phyloP scores from a whole-genome alignment of 1,139 yeast species.

The Zygoascus meyerae region DNA sequence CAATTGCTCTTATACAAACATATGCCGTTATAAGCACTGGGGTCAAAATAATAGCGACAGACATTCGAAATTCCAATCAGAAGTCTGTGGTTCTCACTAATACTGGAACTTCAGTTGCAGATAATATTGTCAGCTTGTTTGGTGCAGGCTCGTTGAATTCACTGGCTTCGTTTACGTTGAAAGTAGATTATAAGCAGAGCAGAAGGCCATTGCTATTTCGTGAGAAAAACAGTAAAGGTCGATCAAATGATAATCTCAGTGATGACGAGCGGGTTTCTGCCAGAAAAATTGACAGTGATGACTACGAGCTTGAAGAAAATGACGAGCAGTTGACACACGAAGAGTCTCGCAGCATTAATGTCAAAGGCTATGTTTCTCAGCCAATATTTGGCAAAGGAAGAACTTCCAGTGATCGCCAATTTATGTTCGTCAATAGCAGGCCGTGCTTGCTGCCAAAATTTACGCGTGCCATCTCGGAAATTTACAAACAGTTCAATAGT shows the following conservation, averaged over 20 bases:
- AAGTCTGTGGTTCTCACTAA: conserved; percentile 31
- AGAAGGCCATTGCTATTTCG: conserved; percentile 2
- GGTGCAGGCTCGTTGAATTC: conserved; percentile 63
- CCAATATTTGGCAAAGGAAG: conserved; percentile 76
- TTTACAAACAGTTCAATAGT: conserved; percentile 63
- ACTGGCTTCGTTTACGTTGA: conserved; percentile 42
- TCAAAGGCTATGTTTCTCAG: conserved; percentile 63
- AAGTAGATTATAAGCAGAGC: conserved; percentile 14
- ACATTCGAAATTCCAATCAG: conserved; percentile 16
- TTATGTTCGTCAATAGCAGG: conserved; percentile 63
- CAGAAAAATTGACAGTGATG: conserved; percentile 4
- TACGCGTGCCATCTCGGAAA: conserved; percentile 60
- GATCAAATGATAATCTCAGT: conserved; percentile 5
- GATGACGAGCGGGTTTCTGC: neutral
- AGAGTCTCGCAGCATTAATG: conserved; percentile 1
- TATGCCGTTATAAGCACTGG: conserved; percentile 54
- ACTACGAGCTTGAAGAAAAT: conserved; percentile 8
- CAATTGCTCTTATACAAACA: conserved; percentile 56
- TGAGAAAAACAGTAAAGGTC: conserved; percentile 5
- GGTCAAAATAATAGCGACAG: conserved; percentile 16
- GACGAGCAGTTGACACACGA: neutral
- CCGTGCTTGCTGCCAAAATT: conserved; percentile 62
- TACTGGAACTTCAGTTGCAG: conserved; percentile 46
- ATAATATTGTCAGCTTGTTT: conserved; percentile 60
- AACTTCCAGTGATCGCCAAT: conserved; percentile 66